Base-by-base conservation (phyloP, 129 eudicot species). In the Ambrosia trifida region DNA sequence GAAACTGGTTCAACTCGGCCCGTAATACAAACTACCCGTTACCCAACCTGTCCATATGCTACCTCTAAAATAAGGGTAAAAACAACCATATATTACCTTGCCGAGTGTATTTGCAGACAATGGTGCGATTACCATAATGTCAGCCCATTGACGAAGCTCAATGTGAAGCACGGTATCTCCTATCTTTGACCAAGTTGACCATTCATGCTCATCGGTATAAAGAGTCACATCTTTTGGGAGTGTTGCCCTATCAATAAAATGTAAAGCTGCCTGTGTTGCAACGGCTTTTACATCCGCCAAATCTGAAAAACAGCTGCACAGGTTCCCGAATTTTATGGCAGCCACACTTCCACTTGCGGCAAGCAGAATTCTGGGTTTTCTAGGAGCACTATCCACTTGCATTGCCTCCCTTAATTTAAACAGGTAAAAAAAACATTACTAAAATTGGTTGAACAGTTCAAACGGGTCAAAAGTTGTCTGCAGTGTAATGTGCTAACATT, bases 261-360 rank as follows among this genome's bases (percentile, higher is more conserved):
- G 86, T 64, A 93, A 80, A 64, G 96, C 86, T 50, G 95, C 83
- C 59, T 73, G 80, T 7, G 95, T 89, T 3, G 82, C 95, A 70
- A 89, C 96, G 7, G 95, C 96, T 82, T 63, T 89, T 32, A 93
- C 98, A 73, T 89, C 92, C 13, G 98, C 96, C 96, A 92, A 89
- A 50, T 93, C 96, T 49, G 86, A 76, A 62, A 89, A 93, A 76
- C 92, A 83, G 79, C 76, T 85, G 73, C 96, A 93, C 20, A 93
- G 92, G 65, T 74, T 85, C 28, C 92, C 95, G 74, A 93, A 93
- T 73, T 93, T 93, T 44, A 93, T 89, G 32, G 95, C 82, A 30
- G 96, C 98, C 50, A 93, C 98, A 85, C 96, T 89, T 78, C 96
- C 98, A 74, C 92, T 83, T 19, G 98, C 92, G 18, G 96, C 98